phyloP scores from a whole-genome alignment of 2,329 filamentous ascomycete species.

The Apiospora marii region DNA sequence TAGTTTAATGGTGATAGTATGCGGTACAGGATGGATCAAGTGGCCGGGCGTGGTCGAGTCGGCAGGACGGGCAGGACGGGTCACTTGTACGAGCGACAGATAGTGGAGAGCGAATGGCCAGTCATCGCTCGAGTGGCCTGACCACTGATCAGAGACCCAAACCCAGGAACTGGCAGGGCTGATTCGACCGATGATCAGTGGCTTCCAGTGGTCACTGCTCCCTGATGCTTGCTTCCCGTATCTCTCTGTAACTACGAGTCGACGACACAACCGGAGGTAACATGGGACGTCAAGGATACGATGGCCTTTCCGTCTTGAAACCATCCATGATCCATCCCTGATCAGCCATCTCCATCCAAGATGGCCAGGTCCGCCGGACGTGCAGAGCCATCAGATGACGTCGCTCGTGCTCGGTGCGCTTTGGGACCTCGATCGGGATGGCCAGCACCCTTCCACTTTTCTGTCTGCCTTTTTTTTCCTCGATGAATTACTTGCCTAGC shows the following conservation, averaged over 20 bases:
- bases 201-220: not conserved
- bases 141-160: not conserved
- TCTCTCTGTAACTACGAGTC: not conserved
- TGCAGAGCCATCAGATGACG: constrained; percentile 1
- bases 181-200: constrained; percentile 1
- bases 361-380: not conserved
- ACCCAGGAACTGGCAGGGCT: not conserved
- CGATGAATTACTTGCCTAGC: not conserved
- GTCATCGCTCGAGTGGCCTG: not conserved
- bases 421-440: not conserved
- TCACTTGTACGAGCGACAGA: constrained; percentile 12
- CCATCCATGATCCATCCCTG: not conserved
- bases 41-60: not conserved
- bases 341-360: not conserved
- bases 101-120: not conserved
- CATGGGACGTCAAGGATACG: not conserved
- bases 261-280: not conserved
- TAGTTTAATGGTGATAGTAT: not conserved
- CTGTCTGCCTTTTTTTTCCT: not conserved
- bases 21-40: not conserved
- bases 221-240: not conserved
- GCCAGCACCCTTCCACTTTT: not conserved
- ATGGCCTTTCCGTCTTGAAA: not conserved
- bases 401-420: not conserved
- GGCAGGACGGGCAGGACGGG: not conserved